Evolutionary conservation across 345 rosid species (phyloP).

Genomic region (Dovyalis caffra): DNA sequence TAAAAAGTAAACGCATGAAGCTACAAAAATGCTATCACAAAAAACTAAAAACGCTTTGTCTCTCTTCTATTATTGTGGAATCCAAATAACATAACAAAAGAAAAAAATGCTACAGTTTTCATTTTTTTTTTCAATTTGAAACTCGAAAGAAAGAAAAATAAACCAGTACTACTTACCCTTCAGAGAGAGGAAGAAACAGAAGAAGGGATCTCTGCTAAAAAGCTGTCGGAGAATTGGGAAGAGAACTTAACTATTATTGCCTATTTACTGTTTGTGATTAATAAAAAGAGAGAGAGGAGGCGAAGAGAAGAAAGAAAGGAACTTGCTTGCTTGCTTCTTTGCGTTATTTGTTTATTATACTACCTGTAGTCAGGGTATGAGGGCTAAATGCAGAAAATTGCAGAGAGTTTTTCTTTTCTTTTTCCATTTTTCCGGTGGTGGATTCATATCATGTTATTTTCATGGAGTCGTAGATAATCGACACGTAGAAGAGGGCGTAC

Average conservation of each 20-base stretch:
- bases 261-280: neutral
- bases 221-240: neutral
- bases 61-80: neutral
- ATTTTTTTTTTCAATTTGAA: neutral
- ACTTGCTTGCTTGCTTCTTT: neutral
- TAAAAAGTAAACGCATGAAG: neutral
- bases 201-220: neutral
- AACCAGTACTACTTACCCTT: neutral
- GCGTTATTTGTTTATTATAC: too few relatives aligned
- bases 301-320: neutral
- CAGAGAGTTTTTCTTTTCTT: too few relatives aligned
- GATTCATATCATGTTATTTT: neutral
- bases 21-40: neutral
- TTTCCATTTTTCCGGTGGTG: neutral
- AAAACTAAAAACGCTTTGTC: neutral
- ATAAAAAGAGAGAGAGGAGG: neutral
- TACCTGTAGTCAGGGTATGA: too few relatives aligned
- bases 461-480: neutral
- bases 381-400: too few relatives aligned
- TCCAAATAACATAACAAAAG: neutral
- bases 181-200: neutral
- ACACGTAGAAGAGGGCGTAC: neutral
- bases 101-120: neutral
- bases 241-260: neutral
- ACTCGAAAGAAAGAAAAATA: neutral